A percentile compares a stretch with the other conserved stretches of the same genome.
Evolutionary conservation across 2,329 filamentous ascomycete species (phyloP).

Genomic region (Metarhizium brunneum): DNA sequence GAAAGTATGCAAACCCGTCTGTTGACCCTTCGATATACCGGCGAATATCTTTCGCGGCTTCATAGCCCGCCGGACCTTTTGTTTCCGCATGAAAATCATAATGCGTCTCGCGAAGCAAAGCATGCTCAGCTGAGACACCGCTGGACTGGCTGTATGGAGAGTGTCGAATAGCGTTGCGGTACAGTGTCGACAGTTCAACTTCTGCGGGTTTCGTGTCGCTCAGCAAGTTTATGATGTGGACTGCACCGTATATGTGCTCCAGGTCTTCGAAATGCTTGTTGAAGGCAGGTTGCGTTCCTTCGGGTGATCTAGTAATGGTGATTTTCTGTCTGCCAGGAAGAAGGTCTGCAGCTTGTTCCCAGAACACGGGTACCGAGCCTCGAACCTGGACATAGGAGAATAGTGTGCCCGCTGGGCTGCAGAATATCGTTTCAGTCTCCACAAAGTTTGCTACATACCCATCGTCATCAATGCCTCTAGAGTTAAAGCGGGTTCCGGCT

Average conservation of each 20-base stretch:
- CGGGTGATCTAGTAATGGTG: constrained; percentile 73
- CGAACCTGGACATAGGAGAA: constrained; percentile 93
- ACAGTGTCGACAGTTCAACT: constrained; percentile 71
- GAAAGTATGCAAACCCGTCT: constrained; percentile 85
- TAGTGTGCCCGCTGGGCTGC: constrained; percentile 65
- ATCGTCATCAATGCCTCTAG: constrained; percentile 94
- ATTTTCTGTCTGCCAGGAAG: constrained; percentile 94
- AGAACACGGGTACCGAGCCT: constrained; percentile 91
- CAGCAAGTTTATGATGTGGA: constrained; percentile 91
- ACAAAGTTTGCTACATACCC: constrained; percentile 98
- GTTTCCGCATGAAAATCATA: constrained; percentile 98
- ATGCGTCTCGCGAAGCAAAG: constrained; percentile 70
- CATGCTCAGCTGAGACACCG: constrained; percentile 53
- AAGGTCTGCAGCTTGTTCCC: constrained; percentile 86
- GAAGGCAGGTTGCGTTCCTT: constrained; percentile 90
- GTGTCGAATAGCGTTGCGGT: constrained; percentile 65
- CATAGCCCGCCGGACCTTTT: constrained; percentile 75
- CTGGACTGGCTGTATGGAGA: constrained; percentile 59
- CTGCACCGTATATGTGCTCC: constrained; percentile 75
- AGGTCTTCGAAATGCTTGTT: constrained; percentile 90
- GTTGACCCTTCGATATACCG: constrained; percentile 69
- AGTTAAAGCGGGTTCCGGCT: constrained; percentile 92
- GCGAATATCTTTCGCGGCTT: constrained; percentile 78
- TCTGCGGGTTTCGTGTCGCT: constrained; percentile 83
- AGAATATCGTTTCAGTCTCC: constrained; percentile 92